These are phyloP conservation scores for Amanita pseudoporphyria DNA, from an alignment of 768 basidiomycete species.

Conservation along the genomic window DNA sequence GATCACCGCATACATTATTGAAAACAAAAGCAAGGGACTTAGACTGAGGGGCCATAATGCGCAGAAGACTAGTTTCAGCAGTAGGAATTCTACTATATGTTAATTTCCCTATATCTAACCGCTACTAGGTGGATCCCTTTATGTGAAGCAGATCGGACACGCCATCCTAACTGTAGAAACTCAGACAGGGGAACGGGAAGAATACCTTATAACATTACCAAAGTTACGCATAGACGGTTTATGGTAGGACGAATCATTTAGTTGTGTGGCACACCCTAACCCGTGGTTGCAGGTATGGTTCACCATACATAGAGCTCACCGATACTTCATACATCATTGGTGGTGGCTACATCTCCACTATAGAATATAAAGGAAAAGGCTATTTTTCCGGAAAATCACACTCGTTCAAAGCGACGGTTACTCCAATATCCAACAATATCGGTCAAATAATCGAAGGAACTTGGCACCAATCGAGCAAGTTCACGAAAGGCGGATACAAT, in stretches of 20 bases:
- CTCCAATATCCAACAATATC: conserved; percentile 35
- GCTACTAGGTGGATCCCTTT: conserved; percentile 50
- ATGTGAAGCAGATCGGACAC: conserved; percentile 94
- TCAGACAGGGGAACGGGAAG: conserved; percentile 34
- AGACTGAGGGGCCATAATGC: conserved; percentile 81
- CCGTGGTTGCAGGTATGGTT: conserved; percentile 39
- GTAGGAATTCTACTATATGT: conserved; percentile 23
- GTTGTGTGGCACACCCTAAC: background rate
- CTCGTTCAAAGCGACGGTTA: conserved; percentile 78
- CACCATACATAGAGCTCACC: conserved; percentile 86
- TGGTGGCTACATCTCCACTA: conserved; percentile 32
- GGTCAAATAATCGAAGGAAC: conserved; percentile 61
- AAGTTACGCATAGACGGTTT: conserved; percentile 88
- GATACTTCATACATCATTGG: conserved; percentile 72
- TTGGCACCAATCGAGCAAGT: conserved; percentile 67
- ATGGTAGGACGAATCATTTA: conserved; percentile 35
- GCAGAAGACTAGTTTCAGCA: conserved; percentile 91
- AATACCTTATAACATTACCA: conserved; percentile 89
- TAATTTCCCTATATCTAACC: background rate
- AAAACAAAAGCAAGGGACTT: conserved; percentile 71
- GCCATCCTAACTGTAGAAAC: conserved; percentile 68
- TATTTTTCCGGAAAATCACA: conserved; percentile 94
- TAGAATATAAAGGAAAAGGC: conserved; percentile 95
- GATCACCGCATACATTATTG: conserved; percentile 80
- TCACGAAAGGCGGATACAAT: conserved; percentile 21